phyloP scores from a whole-genome alignment of 2,329 filamentous ascomycete genomes.

The Phaeoacremonium minimum region DNA sequence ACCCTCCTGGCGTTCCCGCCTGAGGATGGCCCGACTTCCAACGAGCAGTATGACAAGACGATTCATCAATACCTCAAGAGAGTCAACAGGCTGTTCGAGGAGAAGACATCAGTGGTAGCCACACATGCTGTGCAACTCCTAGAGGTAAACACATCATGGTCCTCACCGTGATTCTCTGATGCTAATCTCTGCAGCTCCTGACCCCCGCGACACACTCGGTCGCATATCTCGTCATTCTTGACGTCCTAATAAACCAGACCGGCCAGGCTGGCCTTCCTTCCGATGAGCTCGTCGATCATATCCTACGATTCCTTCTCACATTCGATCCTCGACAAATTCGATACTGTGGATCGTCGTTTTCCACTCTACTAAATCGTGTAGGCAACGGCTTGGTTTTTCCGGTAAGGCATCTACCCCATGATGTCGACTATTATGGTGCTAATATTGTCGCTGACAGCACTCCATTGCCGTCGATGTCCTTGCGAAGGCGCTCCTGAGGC shows the following conservation, averaged over 20 bases:
- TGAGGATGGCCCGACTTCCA: conserved; percentile 14
- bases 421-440: background rate
- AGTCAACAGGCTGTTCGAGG: conserved; percentile 31
- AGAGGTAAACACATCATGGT: conserved; percentile 24
- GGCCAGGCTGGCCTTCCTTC: conserved; percentile 16
- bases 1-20: conserved; percentile 38
- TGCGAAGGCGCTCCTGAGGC: conserved; percentile 51
- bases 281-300: conserved; percentile 30
- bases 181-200: conserved; percentile 28
- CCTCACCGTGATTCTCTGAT: background rate
- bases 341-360: conserved; percentile 40
- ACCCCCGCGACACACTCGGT: conserved; percentile 45
- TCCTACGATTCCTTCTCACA: conserved; percentile 37
- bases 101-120: conserved; percentile 23
- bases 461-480: conserved; percentile 39
- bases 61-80: conserved; percentile 30
- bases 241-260: conserved; percentile 24
- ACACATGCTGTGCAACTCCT: conserved; percentile 32
- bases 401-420: conserved; percentile 24
- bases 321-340: conserved; percentile 50
- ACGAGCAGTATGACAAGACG: conserved; percentile 33
- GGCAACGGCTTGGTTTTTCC: conserved; percentile 33
- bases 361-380: conserved; percentile 37
- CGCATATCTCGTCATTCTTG: conserved; percentile 45
- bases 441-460: conserved; percentile 14